Evolutionary conservation across 2,329 filamentous ascomycete genomes (phyloP), one percentile per base, ranked within the genome.

Genomic region (Sarocladium kiliense): DNA sequence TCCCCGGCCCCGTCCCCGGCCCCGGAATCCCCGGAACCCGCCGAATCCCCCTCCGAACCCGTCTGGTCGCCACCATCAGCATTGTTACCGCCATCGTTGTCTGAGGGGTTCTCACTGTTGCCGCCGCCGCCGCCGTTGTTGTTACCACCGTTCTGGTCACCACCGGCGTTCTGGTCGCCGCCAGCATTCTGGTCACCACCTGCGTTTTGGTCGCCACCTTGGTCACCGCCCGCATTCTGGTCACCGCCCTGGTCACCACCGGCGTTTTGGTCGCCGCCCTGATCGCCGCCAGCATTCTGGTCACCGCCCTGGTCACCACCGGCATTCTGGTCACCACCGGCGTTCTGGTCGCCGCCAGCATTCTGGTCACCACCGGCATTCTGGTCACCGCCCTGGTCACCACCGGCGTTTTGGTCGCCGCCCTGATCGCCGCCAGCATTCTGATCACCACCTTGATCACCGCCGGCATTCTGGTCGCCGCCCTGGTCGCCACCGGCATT

Each of bases 261-360:
- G 39, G 58, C 55, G 34, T 62, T 59, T 53, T 63, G 58, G n/a
- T 58, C 59, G 18, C 60, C 60, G 23, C 42, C 19, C 21, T 49
- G 23, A 41, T 39, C 25, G 42, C 54, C 54, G 54, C 50, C 54
- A n/a, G n/a, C n/a, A n/a, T n/a, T n/a, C n/a, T n/a, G n/a, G 41
- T 39, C 50, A 23, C 56, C 42, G 25, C 57, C 55, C 12, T 53
- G 54, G 37, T 57, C 53, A 54, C 44, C 56, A 10, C 53, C 54
- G 21, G 39, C 54, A 36, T 57, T 49, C 27, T 61, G 50, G 26
- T 54, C 55, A 19, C n/a, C n/a, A 16, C 47, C 47, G 25, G 16
- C 25, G 44, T 49, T 49, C 9, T 59, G 58, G 16, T 56, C 56
- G 32, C 47, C 58, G 42, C 39, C 44, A n/a, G 58, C 58, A 30